Conservation (phyloP, 805 yeast species). For the Debaryomyces prosopidis region DNA sequence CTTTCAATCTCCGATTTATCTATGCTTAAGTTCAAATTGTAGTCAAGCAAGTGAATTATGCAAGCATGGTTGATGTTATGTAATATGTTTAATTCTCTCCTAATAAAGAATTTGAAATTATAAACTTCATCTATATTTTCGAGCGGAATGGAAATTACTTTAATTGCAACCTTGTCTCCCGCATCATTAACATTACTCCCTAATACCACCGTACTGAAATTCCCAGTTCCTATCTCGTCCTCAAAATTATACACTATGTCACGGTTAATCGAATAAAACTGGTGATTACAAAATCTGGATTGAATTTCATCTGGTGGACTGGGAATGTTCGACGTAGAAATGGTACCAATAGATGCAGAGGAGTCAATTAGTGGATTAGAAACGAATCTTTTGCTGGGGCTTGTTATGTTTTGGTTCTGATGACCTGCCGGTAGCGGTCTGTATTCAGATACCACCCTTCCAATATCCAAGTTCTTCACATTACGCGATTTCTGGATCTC, state of each 20-base stretch:
- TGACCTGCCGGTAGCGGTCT: conserved; percentile 18
- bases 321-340: conserved; percentile 5
- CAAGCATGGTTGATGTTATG: conserved; percentile 63
- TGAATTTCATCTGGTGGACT: conserved; percentile 6
- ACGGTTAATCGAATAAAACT: conserved; percentile 5
- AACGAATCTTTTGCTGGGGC: conserved; percentile 16
- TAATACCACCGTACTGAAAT: conserved; percentile 64
- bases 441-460: conserved; percentile 40
- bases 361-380: conserved; percentile 21
- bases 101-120: conserved; percentile 38
- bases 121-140: conserved; percentile 21
- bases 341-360: conserved; percentile 8
- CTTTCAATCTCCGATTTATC: conserved; percentile 21
- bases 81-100: conserved; percentile 71
- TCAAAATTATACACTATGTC: conserved; percentile 10
- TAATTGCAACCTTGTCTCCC: conserved; percentile 59
- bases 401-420: conserved; percentile 11
- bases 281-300: background rate
- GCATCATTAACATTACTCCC: conserved; percentile 33
- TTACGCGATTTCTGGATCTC: conserved; percentile 5
- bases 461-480: conserved; percentile 4
- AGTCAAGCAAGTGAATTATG: conserved; percentile 61
- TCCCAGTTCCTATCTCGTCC: conserved; percentile 59
- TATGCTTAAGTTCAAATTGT: conserved; percentile 32
- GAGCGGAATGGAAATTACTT: conserved; percentile 50